These are phyloP conservation scores for Rhodofomes roseus DNA, from an alignment of 1,284 basidiomycete genomes.

Conservation along the genomic window DNA sequence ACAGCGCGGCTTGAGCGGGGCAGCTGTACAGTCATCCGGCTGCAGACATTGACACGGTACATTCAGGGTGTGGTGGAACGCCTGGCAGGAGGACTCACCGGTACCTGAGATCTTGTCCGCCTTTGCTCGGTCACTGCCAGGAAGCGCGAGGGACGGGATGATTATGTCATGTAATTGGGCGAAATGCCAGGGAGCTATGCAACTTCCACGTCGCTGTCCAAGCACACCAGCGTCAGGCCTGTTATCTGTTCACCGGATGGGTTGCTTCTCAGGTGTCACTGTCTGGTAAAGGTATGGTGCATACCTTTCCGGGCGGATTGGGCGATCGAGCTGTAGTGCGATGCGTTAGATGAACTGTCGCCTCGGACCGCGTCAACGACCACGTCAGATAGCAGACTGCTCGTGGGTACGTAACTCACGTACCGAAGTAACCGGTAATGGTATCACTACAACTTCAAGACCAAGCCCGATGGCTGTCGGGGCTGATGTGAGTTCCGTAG, in stretches of 20 bases:
- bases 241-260: background rate
- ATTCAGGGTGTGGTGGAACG: background rate
- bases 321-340: background rate
- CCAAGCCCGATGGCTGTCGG: background rate
- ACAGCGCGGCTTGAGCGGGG: background rate
- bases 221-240: background rate
- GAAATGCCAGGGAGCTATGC: background rate
- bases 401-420: background rate
- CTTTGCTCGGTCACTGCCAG: background rate
- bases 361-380: background rate
- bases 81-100: background rate
- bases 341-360: background rate
- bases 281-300: too few species aligned
- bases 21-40: background rate
- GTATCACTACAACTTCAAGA: background rate
- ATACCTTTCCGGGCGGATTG: too few species aligned
- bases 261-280: background rate
- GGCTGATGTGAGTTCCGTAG: constrained; percentile 3
- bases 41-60: background rate
- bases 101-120: background rate
- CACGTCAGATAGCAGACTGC: background rate
- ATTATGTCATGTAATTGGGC: background rate
- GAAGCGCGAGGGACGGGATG: background rate
- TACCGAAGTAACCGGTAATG: background rate
- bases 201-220: background rate